A percentile compares a stretch with the other conserved stretches of the same genome.
These are phyloP conservation scores for Phytophthora palmivora DNA, from an alignment of 352 stramenopile species.

Conservation along the genomic window DNA sequence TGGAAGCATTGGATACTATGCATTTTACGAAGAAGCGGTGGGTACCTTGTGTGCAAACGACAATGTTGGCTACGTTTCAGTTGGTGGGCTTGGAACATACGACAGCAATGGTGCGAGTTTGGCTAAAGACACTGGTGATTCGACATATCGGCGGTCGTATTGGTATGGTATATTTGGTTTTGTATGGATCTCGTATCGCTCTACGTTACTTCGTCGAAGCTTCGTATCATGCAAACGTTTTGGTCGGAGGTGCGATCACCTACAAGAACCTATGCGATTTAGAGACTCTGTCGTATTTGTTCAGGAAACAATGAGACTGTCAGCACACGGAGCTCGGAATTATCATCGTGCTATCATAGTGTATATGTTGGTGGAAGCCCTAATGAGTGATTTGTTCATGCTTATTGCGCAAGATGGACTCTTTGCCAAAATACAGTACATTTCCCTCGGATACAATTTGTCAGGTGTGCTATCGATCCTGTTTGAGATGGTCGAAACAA, in stretches of 20 bases:
- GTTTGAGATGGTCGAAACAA: slow-evolving; percentile 38
- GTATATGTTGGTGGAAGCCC: slow-evolving; percentile 33
- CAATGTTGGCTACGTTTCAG: slow-evolving; percentile 37
- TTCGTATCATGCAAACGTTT: slow-evolving; percentile 30
- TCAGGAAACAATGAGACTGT: slow-evolving; percentile 37
- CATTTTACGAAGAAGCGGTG: slow-evolving; percentile 39
- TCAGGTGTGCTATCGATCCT: slow-evolving; percentile 33
- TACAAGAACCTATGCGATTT: slow-evolving; percentile 30
- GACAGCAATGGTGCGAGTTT: slow-evolving; percentile 34
- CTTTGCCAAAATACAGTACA: slow-evolving; percentile 42
- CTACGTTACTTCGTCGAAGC: slow-evolving; percentile 27
- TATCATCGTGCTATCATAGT: slow-evolving; percentile 29
- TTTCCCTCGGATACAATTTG: slow-evolving; percentile 43
- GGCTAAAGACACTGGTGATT: slow-evolving; percentile 19
- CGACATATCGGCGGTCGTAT: slow-evolving; percentile 29
- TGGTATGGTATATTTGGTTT: slow-evolving; percentile 36
- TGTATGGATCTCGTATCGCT: slow-evolving; percentile 35
- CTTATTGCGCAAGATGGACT: slow-evolving; percentile 37
- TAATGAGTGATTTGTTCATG: slow-evolving; percentile 47
- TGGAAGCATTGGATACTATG: slow-evolving; percentile 37
- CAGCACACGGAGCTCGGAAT: slow-evolving; percentile 31
- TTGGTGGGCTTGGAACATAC: slow-evolving; percentile 32
- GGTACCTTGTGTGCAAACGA: slow-evolving; percentile 32
- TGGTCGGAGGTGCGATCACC: slow-evolving; percentile 20
- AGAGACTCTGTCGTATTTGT: slow-evolving; percentile 31